phyloP scores from a whole-genome alignment of 179 eudicot genomes.

The Silene coronaria region DNA sequence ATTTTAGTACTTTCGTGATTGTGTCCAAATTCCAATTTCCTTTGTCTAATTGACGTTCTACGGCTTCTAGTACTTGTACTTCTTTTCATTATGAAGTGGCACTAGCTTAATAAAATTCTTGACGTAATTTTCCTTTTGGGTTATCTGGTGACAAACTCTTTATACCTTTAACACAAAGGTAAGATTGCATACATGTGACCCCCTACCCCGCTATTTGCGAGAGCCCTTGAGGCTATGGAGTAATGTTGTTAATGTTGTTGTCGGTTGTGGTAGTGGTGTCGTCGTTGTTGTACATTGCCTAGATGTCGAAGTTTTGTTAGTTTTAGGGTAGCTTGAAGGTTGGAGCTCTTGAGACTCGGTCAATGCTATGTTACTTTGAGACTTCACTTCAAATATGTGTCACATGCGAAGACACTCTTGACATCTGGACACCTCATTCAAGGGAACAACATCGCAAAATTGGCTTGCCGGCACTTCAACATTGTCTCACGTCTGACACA shows the following conservation, averaged over 20 bases:
- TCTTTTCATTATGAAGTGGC: not conserved
- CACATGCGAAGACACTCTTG: not conserved
- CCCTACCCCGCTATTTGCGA: not conserved
- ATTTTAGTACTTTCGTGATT: not conserved
- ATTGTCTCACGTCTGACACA: not conserved
- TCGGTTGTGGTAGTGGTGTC: not conserved
- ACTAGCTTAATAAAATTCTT: not conserved
- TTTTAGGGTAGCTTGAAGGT: not conserved
- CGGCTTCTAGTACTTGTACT: not conserved
- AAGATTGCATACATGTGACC: not conserved
- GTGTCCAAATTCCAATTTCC: not conserved
- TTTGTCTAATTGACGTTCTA: not conserved
- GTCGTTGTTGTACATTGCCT: conserved; percentile 3
- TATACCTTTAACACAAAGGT: not conserved
- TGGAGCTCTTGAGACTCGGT: not conserved
- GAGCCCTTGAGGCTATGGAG: not conserved
- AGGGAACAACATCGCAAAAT: not conserved
- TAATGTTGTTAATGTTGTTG: not conserved
- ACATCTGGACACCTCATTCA: not conserved
- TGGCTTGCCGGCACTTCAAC: not conserved
- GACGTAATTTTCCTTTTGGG: not conserved
- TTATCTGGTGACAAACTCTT: not conserved
- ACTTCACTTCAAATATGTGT: not conserved
- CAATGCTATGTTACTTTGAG: not conserved
- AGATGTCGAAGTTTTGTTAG: not conserved